Percentiles rank a stretch among this genome's conserved stretches.
Evolutionary conservation across 2,329 filamentous ascomycete species (phyloP).

Genomic region (Xylaria sp.): DNA sequence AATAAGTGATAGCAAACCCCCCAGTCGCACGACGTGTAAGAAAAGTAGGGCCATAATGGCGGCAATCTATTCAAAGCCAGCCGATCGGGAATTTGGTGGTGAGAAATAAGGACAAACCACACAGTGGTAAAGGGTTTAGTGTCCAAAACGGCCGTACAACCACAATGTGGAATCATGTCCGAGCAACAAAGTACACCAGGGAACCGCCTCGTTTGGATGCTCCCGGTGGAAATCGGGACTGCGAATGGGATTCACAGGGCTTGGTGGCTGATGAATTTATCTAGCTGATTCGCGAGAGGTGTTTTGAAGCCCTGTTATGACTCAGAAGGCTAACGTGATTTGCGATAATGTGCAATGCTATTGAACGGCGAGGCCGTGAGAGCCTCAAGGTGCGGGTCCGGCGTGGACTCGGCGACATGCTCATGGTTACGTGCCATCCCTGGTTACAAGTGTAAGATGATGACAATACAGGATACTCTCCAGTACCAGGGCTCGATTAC

Average conservation of each 20-base stretch:
- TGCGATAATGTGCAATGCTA: constrained; percentile 4
- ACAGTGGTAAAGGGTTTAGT: constrained; percentile 2
- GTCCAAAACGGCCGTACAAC: background rate
- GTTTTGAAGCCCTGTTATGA: background rate
- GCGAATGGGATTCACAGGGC: background rate
- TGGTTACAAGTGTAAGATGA: constrained; percentile 2
- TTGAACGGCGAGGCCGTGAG: constrained; percentile 10
- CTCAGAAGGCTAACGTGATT: background rate
- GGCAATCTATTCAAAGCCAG: constrained; percentile 10
- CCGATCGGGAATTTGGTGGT: constrained; percentile 22
- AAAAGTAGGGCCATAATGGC: constrained; percentile 10
- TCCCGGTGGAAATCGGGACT: background rate
- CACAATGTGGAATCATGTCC: constrained; percentile 24
- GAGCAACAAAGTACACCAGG: constrained; percentile 21
- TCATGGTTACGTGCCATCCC: background rate
- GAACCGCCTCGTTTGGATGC: constrained; percentile 8
- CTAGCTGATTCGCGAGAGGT: constrained; percentile 4
- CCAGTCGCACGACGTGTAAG: constrained; percentile 11
- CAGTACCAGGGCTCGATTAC: constrained; percentile 16
- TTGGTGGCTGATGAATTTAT: background rate
- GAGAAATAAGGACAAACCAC: constrained; percentile 4
- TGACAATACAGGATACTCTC: background rate
- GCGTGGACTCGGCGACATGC: constrained; percentile 10
- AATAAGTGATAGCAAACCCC: constrained; percentile 1
- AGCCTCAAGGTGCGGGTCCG: constrained; percentile 10